phyloP scores from a whole-genome alignment of 1,284 basidiomycete species.

The Sphagnurus paluster region DNA sequence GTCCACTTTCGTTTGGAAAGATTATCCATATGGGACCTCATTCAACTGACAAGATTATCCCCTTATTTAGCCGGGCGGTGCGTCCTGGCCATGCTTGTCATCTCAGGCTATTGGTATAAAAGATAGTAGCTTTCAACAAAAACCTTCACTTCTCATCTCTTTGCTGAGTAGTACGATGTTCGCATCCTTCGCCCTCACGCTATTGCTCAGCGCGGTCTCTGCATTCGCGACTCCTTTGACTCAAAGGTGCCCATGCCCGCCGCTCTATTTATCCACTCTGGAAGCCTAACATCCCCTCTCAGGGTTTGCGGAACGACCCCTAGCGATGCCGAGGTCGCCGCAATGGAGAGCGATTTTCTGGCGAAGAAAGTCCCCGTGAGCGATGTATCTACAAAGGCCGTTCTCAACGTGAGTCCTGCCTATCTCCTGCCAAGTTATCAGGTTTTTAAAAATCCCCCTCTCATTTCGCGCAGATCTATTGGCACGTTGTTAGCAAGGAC shows the following conservation, averaged over 20 bases:
- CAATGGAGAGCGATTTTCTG: slow-evolving; percentile 44
- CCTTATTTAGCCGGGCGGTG: slow-evolving; percentile 1
- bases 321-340: slow-evolving; percentile 34
- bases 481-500: slow-evolving; percentile 47
- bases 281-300: slow-evolving; percentile 6
- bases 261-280: neutral
- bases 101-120: slow-evolving; percentile 6
- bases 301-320: slow-evolving; percentile 39
- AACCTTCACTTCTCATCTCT: slow-evolving; percentile 8
- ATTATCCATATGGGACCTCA: slow-evolving; percentile 2
- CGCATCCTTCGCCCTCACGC: slow-evolving; percentile 22
- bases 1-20: slow-evolving; percentile 21
- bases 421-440: slow-evolving; percentile 2
- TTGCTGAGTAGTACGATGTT: slow-evolving; percentile 24
- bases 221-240: slow-evolving; percentile 25
- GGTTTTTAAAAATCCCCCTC: neutral
- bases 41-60: neutral
- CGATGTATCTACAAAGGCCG: slow-evolving; percentile 24
- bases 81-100: neutral
- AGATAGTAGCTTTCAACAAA: neutral
- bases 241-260: slow-evolving; percentile 3
- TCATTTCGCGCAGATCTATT: slow-evolving; percentile 40
- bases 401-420: slow-evolving; percentile 21
- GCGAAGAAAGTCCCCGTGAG: slow-evolving; percentile 36
- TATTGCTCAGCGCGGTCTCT: slow-evolving; percentile 26